These are phyloP conservation scores for Leishmania braziliensis DNA, from an alignment of 208 protist species.

Conservation along the genomic window DNA sequence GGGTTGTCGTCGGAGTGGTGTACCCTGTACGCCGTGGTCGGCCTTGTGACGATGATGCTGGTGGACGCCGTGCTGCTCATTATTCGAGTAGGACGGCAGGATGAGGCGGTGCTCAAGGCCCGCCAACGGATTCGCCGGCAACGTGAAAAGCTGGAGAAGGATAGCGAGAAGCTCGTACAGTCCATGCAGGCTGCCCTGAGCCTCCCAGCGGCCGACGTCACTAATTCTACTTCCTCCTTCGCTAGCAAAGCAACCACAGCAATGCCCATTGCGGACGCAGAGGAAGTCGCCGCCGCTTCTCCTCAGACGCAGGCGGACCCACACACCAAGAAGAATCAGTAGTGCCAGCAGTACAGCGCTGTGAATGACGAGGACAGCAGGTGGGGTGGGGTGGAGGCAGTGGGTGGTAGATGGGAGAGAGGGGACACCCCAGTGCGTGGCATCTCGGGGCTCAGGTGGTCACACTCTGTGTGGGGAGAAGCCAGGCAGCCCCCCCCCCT, in stretches of 20 bases:
- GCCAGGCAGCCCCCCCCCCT: background rate
- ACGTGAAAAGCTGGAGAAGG: slow-evolving; percentile 21
- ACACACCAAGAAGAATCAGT: slow-evolving; percentile 27
- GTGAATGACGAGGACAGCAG: background rate
- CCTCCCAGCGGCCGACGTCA: background rate
- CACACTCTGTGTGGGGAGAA: too few relatives aligned
- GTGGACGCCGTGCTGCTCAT: slow-evolving; percentile 77
- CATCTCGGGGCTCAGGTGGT: too few relatives aligned
- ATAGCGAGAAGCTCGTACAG: slow-evolving; percentile 22
- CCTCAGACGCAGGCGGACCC: background rate
- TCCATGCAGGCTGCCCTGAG: slow-evolving; percentile 20
- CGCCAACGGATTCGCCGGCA: slow-evolving; percentile 23
- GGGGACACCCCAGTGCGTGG: too few relatives aligned
- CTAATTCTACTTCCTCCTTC: background rate
- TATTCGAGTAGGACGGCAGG: slow-evolving; percentile 54
- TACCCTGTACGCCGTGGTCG: slow-evolving; percentile 61
- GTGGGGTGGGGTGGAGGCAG: background rate
- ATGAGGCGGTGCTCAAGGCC: slow-evolving; percentile 39
- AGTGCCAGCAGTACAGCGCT: background rate
- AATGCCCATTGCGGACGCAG: background rate
- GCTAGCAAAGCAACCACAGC: background rate
- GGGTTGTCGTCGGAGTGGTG: slow-evolving; percentile 49
- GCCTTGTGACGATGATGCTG: slow-evolving; percentile 67
- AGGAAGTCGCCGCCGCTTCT: background rate
- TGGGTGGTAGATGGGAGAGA: background rate